phyloP scores from a whole-genome alignment of 1,139 yeast species.

The Blastobotrys aristatus region DNA sequence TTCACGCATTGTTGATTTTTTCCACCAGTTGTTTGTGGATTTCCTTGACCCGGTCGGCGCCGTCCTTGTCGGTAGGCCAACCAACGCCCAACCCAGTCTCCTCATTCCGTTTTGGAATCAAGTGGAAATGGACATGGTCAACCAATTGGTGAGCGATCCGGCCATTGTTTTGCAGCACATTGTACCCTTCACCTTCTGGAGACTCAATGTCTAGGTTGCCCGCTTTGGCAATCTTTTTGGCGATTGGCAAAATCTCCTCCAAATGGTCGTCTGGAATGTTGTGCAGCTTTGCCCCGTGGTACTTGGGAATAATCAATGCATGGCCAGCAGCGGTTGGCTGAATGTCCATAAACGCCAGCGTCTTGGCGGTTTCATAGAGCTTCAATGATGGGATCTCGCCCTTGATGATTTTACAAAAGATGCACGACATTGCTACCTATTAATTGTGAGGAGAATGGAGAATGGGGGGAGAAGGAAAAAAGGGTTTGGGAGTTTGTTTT shows the following conservation, averaged over 20 bases:
- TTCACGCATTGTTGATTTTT: constrained; percentile 31
- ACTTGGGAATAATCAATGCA: constrained; percentile 81
- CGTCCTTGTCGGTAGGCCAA: constrained; percentile 75
- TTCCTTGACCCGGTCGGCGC: constrained; percentile 62
- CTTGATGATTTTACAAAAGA: constrained; percentile 87
- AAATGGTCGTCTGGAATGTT: constrained; percentile 86
- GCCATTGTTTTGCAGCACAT: constrained; percentile 87
- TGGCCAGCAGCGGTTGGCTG: constrained; percentile 90
- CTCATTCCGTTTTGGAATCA: constrained; percentile 77
- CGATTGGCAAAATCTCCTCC: constrained; percentile 78
- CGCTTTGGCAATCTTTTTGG: constrained; percentile 75
- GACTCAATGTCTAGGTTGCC: constrained; percentile 53
- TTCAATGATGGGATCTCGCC: constrained; percentile 91
- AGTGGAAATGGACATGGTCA: constrained; percentile 93
- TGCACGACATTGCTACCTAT: constrained; percentile 45
- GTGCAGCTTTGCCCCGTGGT: constrained; percentile 89
- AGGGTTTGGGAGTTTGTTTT: background rate
- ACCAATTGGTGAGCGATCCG: constrained; percentile 90
- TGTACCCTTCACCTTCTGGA: constrained; percentile 78
- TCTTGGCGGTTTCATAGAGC: constrained; percentile 70
- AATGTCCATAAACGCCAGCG: constrained; percentile 84
- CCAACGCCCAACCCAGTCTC: constrained; percentile 76
- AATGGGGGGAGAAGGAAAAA: background rate
- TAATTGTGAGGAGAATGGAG: background rate
- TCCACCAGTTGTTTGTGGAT: constrained; percentile 58